Conservation (phyloP, 1,139 yeast genomes). For the Sugiyamaella japonica region DNA sequence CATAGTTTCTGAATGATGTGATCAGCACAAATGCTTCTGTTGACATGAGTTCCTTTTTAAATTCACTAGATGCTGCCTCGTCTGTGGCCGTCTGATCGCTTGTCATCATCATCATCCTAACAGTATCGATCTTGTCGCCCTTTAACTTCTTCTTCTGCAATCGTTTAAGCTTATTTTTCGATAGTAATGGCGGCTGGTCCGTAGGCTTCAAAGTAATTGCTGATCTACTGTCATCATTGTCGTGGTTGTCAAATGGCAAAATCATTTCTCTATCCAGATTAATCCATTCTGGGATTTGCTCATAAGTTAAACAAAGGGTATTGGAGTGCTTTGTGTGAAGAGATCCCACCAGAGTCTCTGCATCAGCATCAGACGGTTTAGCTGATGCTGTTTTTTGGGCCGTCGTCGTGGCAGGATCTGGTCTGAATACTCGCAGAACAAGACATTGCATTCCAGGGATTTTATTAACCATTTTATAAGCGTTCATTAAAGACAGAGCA, state of each 20-base stretch:
- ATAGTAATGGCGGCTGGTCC: conserved; percentile 26
- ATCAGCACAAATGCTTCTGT: conserved; percentile 48
- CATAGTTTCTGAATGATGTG: conserved; percentile 44
- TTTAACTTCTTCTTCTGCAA: conserved; percentile 38
- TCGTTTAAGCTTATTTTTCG: conserved; percentile 45
- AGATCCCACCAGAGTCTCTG: neutral
- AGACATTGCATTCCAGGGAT: conserved; percentile 42
- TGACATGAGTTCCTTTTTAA: conserved; percentile 42
- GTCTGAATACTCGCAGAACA: conserved; percentile 43
- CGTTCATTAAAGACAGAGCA: conserved; percentile 45
- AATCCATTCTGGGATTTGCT: conserved; percentile 42
- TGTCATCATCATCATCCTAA: conserved; percentile 3
- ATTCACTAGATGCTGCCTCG: conserved; percentile 20
- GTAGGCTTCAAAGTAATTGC: neutral
- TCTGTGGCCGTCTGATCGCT: conserved; percentile 29
- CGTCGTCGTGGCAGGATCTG: conserved; percentile 1
- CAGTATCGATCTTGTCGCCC: conserved; percentile 23
- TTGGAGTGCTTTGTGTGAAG: conserved; percentile 1
- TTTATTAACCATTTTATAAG: conserved; percentile 39
- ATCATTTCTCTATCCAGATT: conserved; percentile 37
- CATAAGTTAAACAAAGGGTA: conserved; percentile 24
- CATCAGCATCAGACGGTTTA: neutral
- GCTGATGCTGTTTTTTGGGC: neutral
- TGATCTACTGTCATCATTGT: conserved; percentile 7
- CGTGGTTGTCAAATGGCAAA: conserved; percentile 19